Percentiles rank a stretch among this genome's conserved stretches.
These are phyloP conservation scores for Pseudopithomyces chartarum DNA, from an alignment of 2,329 filamentous ascomycete species.

Conservation along the genomic window DNA sequence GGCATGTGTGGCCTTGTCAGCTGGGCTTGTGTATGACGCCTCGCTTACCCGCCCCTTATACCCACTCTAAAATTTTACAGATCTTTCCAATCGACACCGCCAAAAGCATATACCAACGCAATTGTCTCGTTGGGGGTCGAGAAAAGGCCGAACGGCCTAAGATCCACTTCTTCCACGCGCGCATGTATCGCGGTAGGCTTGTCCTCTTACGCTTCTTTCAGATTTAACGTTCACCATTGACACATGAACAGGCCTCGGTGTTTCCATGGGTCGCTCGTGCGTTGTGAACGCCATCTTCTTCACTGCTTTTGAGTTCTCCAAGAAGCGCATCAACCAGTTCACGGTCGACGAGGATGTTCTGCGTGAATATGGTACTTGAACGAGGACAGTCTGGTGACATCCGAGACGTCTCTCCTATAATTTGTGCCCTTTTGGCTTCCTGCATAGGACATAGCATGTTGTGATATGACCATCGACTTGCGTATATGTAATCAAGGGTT, in stretches of 20 bases:
- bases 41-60: background rate
- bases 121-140: conserved; percentile 72
- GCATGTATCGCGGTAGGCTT: conserved; percentile 74
- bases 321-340: conserved; percentile 59
- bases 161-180: conserved; percentile 76
- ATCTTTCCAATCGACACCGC: conserved; percentile 74
- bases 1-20: conserved; percentile 82
- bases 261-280: conserved; percentile 82
- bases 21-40: conserved; percentile 74
- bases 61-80: conserved; percentile 31
- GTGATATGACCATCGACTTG: no score
- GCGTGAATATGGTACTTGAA: conserved; percentile 28
- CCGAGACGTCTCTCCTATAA: conserved; percentile 4
- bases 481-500: conserved; percentile 8
- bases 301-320: conserved; percentile 83
- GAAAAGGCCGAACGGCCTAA: conserved; percentile 63
- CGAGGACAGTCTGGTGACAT: conserved; percentile 2
- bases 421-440: conserved; percentile 5
- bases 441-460: conserved; percentile 29
- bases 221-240: conserved; percentile 4
- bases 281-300: conserved; percentile 90
- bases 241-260: conserved; percentile 61
- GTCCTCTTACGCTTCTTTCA: background rate
- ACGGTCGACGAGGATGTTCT: conserved; percentile 44
- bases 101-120: conserved; percentile 84